Base-by-base conservation (phyloP, 2,329 filamentous ascomycete genomes). In the Cladosporium sp. region DNA sequence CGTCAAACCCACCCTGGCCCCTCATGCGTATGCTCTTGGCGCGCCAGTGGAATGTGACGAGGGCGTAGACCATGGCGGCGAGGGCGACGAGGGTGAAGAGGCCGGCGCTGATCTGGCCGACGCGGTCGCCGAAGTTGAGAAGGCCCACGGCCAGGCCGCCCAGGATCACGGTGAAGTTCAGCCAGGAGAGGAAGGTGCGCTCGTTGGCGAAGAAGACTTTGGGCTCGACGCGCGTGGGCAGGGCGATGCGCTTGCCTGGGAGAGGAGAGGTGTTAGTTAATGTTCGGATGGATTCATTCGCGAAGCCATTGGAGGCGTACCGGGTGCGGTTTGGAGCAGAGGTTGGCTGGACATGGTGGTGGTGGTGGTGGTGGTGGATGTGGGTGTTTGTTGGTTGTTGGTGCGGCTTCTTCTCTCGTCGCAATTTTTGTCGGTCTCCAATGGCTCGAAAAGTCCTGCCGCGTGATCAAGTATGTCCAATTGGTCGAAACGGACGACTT, bases 191-290 rank as follows among this genome's bases (percentile, higher is more conserved):
- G 71, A 99, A 99, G 57, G 93, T 99, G 57, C 93, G 89, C 76
- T 99, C 93, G 79, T 99, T 99, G 74, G 93, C 93, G 79, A 99
- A 99, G 83, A 97, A 99, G 78, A 99, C 93, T 75, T 99, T 99
- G 64, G 93, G 93, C 73, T 99, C 93, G 72, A 99, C 92, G 61
- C 93, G 90, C 54, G 92, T 96, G 52, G 93, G 93, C 58, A 99
- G 89, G 64, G 93, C 92, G 69, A 99, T 97, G 68, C 92, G 89
- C 78, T 99, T 99, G 80, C 92, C 92, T 96, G 51, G 22, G 29
- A 22, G 43, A 15, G 17, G n/a, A n/a, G 29, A 44, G 47, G 24
- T n/a, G n/a, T n/a, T n/a, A n/a, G n/a, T n/a, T n/a, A n/a, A n/a
- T n/a, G n/a, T n/a, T n/a, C n/a, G n/a, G n/a, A n/a, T n/a, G n/a